Evolutionary conservation across 139 green algal species (phyloP), one percentile per base, ranked within the genome.

Genomic region (Micractinium conductrix): DNA sequence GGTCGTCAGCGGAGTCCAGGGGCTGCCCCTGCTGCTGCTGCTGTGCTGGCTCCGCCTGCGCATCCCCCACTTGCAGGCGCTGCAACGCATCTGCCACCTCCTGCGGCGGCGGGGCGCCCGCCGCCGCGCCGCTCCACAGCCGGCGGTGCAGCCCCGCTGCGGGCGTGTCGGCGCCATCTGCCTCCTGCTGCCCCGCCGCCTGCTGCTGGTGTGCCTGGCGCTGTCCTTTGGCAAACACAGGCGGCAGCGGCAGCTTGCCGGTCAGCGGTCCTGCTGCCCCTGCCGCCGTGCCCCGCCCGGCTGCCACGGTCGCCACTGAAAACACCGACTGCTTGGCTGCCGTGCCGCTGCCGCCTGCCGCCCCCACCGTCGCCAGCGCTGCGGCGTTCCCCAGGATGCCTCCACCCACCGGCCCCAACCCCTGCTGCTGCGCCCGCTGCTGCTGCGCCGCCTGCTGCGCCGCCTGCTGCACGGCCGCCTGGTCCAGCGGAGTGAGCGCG

Each of bases 41-140:
- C 50, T 48, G 14, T 24, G 2, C 35, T 35, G 55, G 73, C 80
- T n/a, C n/a, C n/a, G n/a, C n/a, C n/a, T n/a, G n/a, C n/a, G n/a
- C n/a, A n/a, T n/a, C n/a, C n/a, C n/a, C n/a, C n/a, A n/a, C n/a
- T n/a, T 71, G 72, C 62, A 44, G 40, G 53, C 78, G 71, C 37
- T 65, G 40, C 58, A 26, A 48, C 42, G 33, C 33, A 38, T 70
- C 35, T 30, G 10, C 4, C 65, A 19, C 65, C 79, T 26, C 44
- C n/a, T 42, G 43, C 22, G 37, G 74, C 1, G 43, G 30, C 43
- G 55, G 53, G 16, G 55, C 48, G 48, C 76, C 76, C 6, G 76
- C 76, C 26, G 42, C 76, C 40, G 76, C 58, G n/a, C 76, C 76
- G 42, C 76, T 82, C 53, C 76, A 82, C 2, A 82, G 58, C 55